A percentile compares a stretch with the other conserved stretches of the same genome.
These are phyloP conservation scores for Oemleria cerasiformis DNA, from an alignment of 306 rosid species.

Conservation along the genomic window DNA sequence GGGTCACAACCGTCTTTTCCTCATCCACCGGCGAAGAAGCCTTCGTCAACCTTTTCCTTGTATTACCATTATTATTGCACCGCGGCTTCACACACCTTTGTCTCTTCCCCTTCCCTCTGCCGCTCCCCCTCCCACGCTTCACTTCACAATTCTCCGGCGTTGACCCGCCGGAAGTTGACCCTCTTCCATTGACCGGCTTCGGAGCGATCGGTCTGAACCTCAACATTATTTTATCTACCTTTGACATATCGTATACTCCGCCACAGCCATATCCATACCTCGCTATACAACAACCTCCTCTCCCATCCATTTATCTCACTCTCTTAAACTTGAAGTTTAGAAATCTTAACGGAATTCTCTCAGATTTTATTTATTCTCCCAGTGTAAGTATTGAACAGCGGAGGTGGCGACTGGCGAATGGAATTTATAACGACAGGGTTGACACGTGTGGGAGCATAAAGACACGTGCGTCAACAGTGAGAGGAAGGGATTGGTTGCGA, in stretches of 20 bases:
- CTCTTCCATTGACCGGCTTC: constrained; percentile 47
- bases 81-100: constrained; percentile 18
- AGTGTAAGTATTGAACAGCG: neutral
- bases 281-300: constrained; percentile 80
- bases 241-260: constrained; percentile 35
- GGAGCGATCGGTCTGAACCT: constrained; percentile 87
- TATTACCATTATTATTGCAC: constrained; percentile 17
- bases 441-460: constrained; percentile 36
- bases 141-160: constrained; percentile 36
- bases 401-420: neutral
- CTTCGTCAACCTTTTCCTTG: constrained; percentile 29
- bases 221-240: constrained; percentile 64
- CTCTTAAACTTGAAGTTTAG: neutral
- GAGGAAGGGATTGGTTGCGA: constrained; percentile 40
- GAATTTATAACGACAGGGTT: constrained; percentile 18
- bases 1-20: constrained; percentile 39
- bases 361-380: neutral
- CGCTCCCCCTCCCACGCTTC: constrained; percentile 23
- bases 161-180: constrained; percentile 30
- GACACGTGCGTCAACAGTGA: constrained; percentile 30
- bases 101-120: constrained; percentile 20
- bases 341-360: neutral
- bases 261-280: constrained; percentile 46
- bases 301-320: constrained; percentile 40
- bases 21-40: constrained; percentile 8